Percentiles rank a stretch among this genome's conserved stretches.
phyloP scores from a whole-genome alignment of 1,284 basidiomycete genomes.

The Cutaneotrichosporon dermatis region DNA sequence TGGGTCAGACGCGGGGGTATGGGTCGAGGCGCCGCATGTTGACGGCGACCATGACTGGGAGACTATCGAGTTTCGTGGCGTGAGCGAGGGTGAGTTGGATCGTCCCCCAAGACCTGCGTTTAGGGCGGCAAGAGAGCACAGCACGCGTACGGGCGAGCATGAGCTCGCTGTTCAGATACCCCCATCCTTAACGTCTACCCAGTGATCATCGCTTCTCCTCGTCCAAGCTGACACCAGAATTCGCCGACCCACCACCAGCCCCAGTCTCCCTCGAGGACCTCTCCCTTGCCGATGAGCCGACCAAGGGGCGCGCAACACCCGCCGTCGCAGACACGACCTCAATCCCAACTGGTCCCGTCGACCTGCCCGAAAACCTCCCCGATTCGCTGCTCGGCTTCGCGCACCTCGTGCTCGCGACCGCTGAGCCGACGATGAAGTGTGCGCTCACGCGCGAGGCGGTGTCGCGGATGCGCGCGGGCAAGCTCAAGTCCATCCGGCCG shows the following conservation, averaged over 20 bases:
- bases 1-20: constrained; percentile 54
- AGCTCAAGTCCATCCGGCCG: constrained; percentile 37
- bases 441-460: constrained; percentile 41
- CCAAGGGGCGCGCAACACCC: too few species aligned
- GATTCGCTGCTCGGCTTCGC: constrained; percentile 45
- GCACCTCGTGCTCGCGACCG: constrained; percentile 45
- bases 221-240: constrained; percentile 52
- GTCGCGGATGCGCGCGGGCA: constrained; percentile 33
- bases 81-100: constrained; percentile 66
- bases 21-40: constrained; percentile 61
- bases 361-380: constrained; percentile 30
- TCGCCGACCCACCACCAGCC: constrained; percentile 62
- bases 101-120: neutral
- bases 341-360: neutral
- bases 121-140: too few species aligned
- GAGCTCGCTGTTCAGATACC: too few species aligned
- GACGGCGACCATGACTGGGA: constrained; percentile 55
- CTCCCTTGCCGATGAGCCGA: constrained; percentile 4
- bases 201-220: too few species aligned
- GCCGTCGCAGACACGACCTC: too few species aligned
- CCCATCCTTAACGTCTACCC: too few species aligned
- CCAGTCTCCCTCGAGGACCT: constrained; percentile 18
- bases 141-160: too few species aligned
- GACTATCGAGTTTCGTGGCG: constrained; percentile 68
- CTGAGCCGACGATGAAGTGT: constrained; percentile 46